Base-by-base conservation (phyloP, 2,329 filamentous ascomycete species). In the Fusarium sp. region DNA sequence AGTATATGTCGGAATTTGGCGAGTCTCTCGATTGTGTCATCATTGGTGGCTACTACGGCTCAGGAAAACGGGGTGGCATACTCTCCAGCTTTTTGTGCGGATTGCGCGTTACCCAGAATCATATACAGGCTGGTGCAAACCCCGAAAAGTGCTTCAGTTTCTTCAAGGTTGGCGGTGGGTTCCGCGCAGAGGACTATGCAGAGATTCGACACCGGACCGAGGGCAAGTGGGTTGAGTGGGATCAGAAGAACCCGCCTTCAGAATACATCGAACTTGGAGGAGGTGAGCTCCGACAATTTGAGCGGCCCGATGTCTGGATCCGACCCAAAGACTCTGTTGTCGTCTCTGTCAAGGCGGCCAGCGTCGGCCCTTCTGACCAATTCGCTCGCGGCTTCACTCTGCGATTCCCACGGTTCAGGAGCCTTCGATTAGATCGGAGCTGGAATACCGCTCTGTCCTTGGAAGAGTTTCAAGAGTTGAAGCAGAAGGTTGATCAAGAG, bases 1-100 rank as follows among this genome's bases (percentile, higher is more conserved):
- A 99, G 64, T 99, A 99, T 75, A 97, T 98, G 93, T 88, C 88
- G 3, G 94, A 97, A 61, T 97, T 95, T 73, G 95, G 95, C 59
- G 94, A 98, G 76, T 92, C 90, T 0, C 85, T 99, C 4, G 95
- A 99, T 72, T 92, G 93, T 65, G 79, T 97, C 13, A 82, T 99
- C 14, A 86, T 99, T 49, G 95, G 94, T 50, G 95, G 92, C 9
- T 98, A 97, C 76, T 99, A 91, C 72, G 95, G 95, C 13, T 91
- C 90, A 27, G 95, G 95, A 0, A 87, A 85, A 52, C 86, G 95
- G 43, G 95, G 95, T 44, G 95, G 94, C 36, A 85, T 78, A 2
- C 79, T 97, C 4, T 92, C 93, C 1, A 95, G 89, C 60, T 99
- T 94, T 71, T 75, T 99, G n/a, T 97, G 94, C 70, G 95, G 93